Evolutionary conservation across 1,284 basidiomycete species (phyloP).

Genomic region (Apiotrichum montevideense): DNA sequence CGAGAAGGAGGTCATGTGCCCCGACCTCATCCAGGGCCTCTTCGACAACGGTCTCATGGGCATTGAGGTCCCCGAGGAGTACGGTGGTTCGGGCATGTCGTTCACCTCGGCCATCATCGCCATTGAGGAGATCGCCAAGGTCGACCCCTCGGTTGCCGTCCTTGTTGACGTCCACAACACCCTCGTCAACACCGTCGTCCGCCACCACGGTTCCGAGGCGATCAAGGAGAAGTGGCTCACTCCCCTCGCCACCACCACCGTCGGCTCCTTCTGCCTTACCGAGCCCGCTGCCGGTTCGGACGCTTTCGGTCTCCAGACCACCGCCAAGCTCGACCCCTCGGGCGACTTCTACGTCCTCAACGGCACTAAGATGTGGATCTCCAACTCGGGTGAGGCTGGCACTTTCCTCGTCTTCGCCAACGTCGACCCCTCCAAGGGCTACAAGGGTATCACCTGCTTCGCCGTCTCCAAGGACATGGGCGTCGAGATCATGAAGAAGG

Average conservation of each 20-base stretch:
- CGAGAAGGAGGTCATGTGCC: constrained; percentile 91
- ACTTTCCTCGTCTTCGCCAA: constrained; percentile 85
- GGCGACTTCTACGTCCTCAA: constrained; percentile 28
- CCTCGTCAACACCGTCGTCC: constrained; percentile 89
- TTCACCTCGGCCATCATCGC: constrained; percentile 95
- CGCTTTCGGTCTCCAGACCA: constrained; percentile 92
- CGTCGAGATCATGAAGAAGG: constrained; percentile 95
- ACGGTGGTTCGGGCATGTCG: constrained; percentile 80
- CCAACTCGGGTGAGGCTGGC: constrained; percentile 93
- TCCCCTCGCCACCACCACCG: constrained; percentile 67
- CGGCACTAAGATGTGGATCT: constrained; percentile 97
- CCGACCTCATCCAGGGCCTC: constrained; percentile 69
- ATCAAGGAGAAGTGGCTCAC: constrained; percentile 89
- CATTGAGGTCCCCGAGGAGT: constrained; percentile 80
- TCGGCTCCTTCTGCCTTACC: constrained; percentile 93
- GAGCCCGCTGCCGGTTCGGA: constrained; percentile 92
- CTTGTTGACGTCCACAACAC: constrained; percentile 98
- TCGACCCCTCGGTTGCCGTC: constrained; percentile 95
- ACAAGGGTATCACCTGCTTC: constrained; percentile 99
- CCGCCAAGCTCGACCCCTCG: constrained; percentile 66
- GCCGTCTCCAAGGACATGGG: constrained; percentile 91
- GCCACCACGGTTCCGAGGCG: constrained; percentile 76
- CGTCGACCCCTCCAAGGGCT: constrained; percentile 88
- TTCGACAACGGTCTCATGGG: constrained; percentile 98
- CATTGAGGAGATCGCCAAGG: constrained; percentile 84